These are phyloP conservation scores for Daedaleopsis sinensis DNA, from an alignment of 768 basidiomycete species.

Conservation along the genomic window DNA sequence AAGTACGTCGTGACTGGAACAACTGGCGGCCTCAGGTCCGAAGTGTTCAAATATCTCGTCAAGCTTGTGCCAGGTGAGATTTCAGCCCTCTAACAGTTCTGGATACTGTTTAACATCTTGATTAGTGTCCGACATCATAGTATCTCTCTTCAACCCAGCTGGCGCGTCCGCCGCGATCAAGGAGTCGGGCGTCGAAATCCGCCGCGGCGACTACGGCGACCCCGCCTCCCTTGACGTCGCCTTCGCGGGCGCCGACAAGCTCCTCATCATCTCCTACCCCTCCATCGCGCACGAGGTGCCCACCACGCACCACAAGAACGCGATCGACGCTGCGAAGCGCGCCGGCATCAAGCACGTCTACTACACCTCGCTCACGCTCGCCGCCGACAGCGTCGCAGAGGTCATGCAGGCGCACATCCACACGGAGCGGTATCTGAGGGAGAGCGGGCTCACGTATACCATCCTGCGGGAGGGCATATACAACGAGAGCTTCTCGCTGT, in stretches of 20 bases:
- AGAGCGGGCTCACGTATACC: constrained; percentile 37
- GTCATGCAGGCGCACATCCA: constrained; percentile 38
- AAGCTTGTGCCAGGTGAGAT: constrained; percentile 29
- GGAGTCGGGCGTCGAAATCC: constrained; percentile 30
- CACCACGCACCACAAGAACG: constrained; percentile 33
- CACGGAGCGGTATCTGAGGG: constrained; percentile 36
- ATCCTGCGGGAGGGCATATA: constrained; percentile 41
- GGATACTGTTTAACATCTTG: background rate
- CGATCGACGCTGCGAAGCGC: constrained; percentile 39
- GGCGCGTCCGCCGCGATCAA: constrained; percentile 27
- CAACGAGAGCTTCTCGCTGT: constrained; percentile 35
- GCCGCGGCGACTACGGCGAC: constrained; percentile 35
- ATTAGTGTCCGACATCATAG: constrained; percentile 30
- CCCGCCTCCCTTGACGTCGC: constrained; percentile 35
- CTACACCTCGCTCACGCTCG: constrained; percentile 40
- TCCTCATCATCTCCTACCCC: constrained; percentile 39
- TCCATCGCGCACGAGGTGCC: constrained; percentile 35
- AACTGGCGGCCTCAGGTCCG: constrained; percentile 40
- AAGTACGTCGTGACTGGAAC: constrained; percentile 41
- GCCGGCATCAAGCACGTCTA: constrained; percentile 36
- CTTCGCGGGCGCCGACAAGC: constrained; percentile 36
- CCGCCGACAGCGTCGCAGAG: constrained; percentile 30
- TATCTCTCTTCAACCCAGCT: constrained; percentile 37
- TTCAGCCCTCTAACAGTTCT: background rate
- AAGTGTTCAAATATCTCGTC: constrained; percentile 36